These are phyloP conservation scores for Penicillium crustosum DNA, from an alignment of 2,329 filamentous ascomycete species.

Conservation along the genomic window DNA sequence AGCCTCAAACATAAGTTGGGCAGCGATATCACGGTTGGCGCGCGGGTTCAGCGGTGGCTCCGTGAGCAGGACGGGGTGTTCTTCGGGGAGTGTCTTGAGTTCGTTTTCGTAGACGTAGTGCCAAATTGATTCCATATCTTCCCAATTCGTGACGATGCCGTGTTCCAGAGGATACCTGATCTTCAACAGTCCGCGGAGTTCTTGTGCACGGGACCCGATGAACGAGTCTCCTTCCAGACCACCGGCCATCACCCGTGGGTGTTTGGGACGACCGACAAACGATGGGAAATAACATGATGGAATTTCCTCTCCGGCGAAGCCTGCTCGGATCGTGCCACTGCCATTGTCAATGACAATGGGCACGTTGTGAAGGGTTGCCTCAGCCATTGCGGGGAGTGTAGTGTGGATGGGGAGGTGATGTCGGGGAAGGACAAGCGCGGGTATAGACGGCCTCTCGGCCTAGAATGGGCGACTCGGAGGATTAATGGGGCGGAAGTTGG, in stretches of 20 bases:
- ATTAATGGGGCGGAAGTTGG: constrained; percentile 6
- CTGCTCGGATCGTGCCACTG: constrained; percentile 93
- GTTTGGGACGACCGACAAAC: constrained; percentile 94
- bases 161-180: constrained; percentile 95
- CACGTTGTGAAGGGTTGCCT: constrained; percentile 81
- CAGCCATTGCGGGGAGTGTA: constrained; percentile 54
- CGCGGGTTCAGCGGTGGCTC: constrained; percentile 94
- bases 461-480: constrained; percentile 19
- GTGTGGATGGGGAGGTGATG: constrained; percentile 14
- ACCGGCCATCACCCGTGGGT: constrained; percentile 90
- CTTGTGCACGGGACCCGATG: constrained; percentile 88
- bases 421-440: constrained; percentile 21
- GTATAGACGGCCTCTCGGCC: constrained; percentile 36
- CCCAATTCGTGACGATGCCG: constrained; percentile 98
- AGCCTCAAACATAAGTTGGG: constrained; percentile 96
- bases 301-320: constrained; percentile 92
- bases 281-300: constrained; percentile 98
- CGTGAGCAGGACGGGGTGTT: constrained; percentile 95
- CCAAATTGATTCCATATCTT: constrained; percentile 99
- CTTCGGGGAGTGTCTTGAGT: constrained; percentile 93
- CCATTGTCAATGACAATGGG: constrained; percentile 99
- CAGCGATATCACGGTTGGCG: constrained; percentile 91
- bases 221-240: constrained; percentile 96
- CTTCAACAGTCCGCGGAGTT: constrained; percentile 88
- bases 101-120: constrained; percentile 96